Conservation (phyloP, 495 filamentous ascomycete species). For the Penicillium waksmanii region DNA sequence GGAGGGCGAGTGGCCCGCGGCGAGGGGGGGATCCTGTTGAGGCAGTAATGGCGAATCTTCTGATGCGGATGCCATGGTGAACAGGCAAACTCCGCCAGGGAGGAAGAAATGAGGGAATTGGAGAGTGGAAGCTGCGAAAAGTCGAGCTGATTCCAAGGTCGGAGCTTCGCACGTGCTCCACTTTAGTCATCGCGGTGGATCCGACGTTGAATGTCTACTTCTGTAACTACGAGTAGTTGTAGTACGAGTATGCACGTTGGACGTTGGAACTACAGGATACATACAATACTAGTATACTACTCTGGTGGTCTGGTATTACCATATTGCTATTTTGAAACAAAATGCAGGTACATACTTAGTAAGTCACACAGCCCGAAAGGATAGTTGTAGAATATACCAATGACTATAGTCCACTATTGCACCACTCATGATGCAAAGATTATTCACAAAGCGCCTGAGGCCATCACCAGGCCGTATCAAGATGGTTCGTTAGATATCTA, state of each 20-base stretch:
- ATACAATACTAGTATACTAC: too few species aligned
- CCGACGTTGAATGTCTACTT: neutral
- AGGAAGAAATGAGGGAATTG: constrained; percentile 16
- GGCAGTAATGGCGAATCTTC: constrained; percentile 55
- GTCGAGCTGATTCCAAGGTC: constrained; percentile 31
- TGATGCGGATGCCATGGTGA: constrained; percentile 44
- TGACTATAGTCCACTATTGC: neutral
- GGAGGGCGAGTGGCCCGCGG: constrained; percentile 45
- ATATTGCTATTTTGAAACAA: too few species aligned
- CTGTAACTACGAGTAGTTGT: too few species aligned
- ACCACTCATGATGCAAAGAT: neutral
- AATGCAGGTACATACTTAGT: too few species aligned
- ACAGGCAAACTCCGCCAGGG: constrained; percentile 19
- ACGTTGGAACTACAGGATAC: too few species aligned
- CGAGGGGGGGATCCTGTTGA: constrained; percentile 42
- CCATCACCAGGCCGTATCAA: neutral
- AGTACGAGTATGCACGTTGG: too few species aligned
- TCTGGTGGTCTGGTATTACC: too few species aligned
- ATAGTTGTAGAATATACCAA: neutral
- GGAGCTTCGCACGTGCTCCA: constrained; percentile 40
- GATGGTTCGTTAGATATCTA: constrained; percentile 5
- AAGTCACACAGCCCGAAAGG: too few species aligned
- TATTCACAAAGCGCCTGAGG: neutral
- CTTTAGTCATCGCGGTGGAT: constrained; percentile 22
- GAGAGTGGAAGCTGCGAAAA: constrained; percentile 24